Evolutionary conservation across 345 rosid species (phyloP).

Genomic region (Geranium brycei): DNA sequence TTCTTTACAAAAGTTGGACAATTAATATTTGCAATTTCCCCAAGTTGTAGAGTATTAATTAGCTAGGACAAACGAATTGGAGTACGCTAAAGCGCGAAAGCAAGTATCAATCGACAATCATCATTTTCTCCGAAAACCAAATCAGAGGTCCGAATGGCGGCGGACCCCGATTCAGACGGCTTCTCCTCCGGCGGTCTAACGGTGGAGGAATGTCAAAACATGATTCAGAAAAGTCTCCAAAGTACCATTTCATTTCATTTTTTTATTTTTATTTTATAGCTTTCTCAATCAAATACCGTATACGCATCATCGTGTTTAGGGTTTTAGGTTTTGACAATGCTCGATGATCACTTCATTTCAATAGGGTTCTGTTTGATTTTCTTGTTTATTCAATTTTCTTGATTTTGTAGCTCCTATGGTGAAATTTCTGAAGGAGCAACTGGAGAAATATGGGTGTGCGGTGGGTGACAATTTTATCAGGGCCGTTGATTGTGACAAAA

Average conservation of each 20-base stretch:
- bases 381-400: conserved; percentile 6
- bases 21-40: no score
- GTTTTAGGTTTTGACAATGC: conserved; percentile 10
- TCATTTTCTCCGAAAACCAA: no score
- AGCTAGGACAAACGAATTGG: no score
- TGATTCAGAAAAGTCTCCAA: conserved; percentile 42
- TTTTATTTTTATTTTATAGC: not conserved
- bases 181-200: conserved; percentile 15
- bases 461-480: conserved; percentile 61
- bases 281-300: not conserved
- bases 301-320: conserved; percentile 9
- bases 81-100: no score
- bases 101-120: no score
- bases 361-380: not conserved
- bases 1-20: no score
- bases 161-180: conserved; percentile 8
- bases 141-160: conserved; percentile 17
- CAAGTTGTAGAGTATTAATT: no score
- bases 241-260: conserved; percentile 18
- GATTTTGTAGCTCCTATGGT: conserved; percentile 53
- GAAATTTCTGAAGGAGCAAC: conserved; percentile 66
- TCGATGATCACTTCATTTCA: not conserved
- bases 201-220: conserved; percentile 26
- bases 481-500: conserved; percentile 45
- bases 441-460: conserved; percentile 80